Evolutionary conservation across 768 basidiomycete species (phyloP).

Genomic region (Sarcomyxa edulis): DNA sequence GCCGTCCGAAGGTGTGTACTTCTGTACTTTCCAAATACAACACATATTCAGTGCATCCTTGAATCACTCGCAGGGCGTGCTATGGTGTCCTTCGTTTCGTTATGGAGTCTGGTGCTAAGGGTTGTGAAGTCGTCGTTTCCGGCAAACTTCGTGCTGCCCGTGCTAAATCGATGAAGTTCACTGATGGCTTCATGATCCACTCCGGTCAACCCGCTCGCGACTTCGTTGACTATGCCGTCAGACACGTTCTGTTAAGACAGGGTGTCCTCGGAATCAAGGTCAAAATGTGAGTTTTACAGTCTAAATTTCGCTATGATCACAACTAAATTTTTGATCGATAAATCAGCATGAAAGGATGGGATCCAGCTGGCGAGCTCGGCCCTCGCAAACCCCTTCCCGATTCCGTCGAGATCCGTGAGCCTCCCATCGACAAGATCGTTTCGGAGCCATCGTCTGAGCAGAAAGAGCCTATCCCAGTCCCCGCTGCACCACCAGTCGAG

Average conservation of each 20-base stretch:
- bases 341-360: conserved; percentile 90
- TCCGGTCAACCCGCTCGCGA: conserved; percentile 97
- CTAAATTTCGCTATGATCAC: conserved; percentile 9
- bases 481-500: conserved; percentile 47
- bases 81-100: conserved; percentile 99
- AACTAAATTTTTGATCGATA: too few relatives aligned
- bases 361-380: conserved; percentile 86
- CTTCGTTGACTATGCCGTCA: conserved; percentile 95
- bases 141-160: conserved; percentile 99
- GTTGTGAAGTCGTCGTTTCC: conserved; percentile 98
- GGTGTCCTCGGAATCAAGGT: conserved; percentile 99
- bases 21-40: background rate
- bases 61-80: conserved; percentile 60
- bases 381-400: conserved; percentile 95
- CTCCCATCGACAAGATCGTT: conserved; percentile 85
- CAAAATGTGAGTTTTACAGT: conserved; percentile 68
- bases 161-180: conserved; percentile 99
- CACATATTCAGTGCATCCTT: too few relatives aligned
- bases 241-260: conserved; percentile 96
- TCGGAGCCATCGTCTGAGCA: conserved; percentile 89
- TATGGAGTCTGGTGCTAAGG: conserved; percentile 99
- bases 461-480: conserved; percentile 58
- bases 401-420: conserved; percentile 85
- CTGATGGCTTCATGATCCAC: conserved; percentile 99
- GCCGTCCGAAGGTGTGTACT: conserved; percentile 88